Evolutionary conservation across 148 eudicot genomes (phyloP), one percentile per base, ranked within the genome.

Genomic region (Rhododendron vialii): DNA sequence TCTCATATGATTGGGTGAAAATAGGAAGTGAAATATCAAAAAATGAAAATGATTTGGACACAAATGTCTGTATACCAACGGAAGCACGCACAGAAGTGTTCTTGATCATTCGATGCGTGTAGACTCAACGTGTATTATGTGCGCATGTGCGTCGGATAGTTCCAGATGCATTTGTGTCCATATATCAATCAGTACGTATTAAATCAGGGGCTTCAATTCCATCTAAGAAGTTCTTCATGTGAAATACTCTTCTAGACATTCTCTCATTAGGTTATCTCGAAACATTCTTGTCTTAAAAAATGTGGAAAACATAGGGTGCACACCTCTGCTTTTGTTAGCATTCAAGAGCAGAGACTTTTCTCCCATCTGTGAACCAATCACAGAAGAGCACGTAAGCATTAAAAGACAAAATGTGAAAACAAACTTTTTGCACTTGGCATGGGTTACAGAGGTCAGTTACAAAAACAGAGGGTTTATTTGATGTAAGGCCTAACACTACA

Each of bases 1-100:
- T 78, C 55, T 83, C 38, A 59, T 87, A 78, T 87, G 83, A 85
- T 87, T 85, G 36, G 89, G 80, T 82, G 84, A 84, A 88, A 85
- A 28, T 82, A 33, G 51, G 47, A 75, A 57, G 12, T 45, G 81
- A 82, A 75, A 83, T 0, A 9, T 24, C 8, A 65, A 74, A 67
- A 10, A 63, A 8, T 63, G 28, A n/a, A 63, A 24, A 63, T 63
- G 13, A 63, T 8, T 7, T 63, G 1, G 11, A 22, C 10, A 61
- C 24, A 59, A 59, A 20, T 59, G 9, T 59, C 2, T 47, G 7
- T 3, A 3, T 17, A 55, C 22, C 15, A 0, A 55, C 22, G 0
- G 6, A 14, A 55, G 20, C 20, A 15, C 59, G 4, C 18, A 15
- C 20, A 55, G 5, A 15, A 55, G 5, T 55, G 22, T 55, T 55